Evolutionary conservation across 148 eudicot genomes (phyloP).

Genomic region (Beta vulgaris): DNA sequence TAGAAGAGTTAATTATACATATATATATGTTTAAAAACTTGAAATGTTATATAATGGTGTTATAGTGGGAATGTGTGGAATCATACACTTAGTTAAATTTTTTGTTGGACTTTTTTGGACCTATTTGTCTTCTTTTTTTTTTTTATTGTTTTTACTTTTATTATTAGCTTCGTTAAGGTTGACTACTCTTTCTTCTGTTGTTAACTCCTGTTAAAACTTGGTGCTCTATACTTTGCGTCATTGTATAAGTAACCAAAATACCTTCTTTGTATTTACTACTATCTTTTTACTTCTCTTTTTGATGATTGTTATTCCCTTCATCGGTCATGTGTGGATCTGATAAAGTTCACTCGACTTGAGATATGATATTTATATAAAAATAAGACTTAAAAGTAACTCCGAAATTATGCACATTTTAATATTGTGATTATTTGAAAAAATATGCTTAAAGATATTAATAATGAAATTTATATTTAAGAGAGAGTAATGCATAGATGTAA

Average conservation of each 20-base stretch:
- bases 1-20: neutral
- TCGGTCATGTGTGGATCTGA: too few species aligned
- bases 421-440: too few species aligned
- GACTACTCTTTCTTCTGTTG: neutral
- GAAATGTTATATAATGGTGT: neutral
- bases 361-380: too few species aligned
- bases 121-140: neutral
- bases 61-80: conserved; percentile 15
- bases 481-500: too few species aligned
- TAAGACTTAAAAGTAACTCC: too few species aligned
- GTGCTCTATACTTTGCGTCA: conserved; percentile 31
- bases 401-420: too few species aligned
- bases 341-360: too few species aligned
- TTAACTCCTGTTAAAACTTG: neutral
- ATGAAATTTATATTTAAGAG: too few species aligned
- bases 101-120: conserved; percentile 14
- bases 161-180: conserved; percentile 15
- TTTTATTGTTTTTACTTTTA: neutral
- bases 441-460: too few species aligned
- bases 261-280: neutral
- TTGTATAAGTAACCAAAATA: conserved; percentile 18
- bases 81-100: conserved; percentile 1
- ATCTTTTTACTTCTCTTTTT: neutral
- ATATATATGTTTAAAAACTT: neutral
- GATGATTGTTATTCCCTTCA: too few species aligned